A percentile compares a stretch with the other conserved stretches of the same genome.
phyloP scores from a whole-genome alignment of 768 basidiomycete genomes.

The Phanerodontia chrysosporium region DNA sequence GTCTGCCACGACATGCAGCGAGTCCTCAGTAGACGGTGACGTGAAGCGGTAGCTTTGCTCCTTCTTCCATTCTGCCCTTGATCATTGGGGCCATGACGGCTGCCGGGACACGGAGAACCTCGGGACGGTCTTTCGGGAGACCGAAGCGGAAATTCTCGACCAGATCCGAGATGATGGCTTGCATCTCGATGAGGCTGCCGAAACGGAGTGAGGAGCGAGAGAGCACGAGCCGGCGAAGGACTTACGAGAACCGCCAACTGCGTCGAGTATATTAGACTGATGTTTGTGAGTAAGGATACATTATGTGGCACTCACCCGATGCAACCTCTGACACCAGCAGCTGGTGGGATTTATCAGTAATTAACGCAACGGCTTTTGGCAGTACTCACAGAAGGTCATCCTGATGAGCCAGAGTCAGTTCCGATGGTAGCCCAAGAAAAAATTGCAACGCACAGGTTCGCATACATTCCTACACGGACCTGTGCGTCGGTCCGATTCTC shows the following conservation, averaged over 20 bases:
- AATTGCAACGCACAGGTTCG: slow-evolving; percentile 6
- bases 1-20: neutral
- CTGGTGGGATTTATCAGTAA: neutral
- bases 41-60: slow-evolving; percentile 30
- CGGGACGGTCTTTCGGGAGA: slow-evolving; percentile 27
- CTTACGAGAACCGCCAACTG: neutral
- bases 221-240: neutral
- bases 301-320: neutral
- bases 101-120: slow-evolving; percentile 28
- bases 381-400: slow-evolving; percentile 10
- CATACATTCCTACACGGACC: slow-evolving; percentile 5
- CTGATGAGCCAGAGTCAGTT: neutral
- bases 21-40: slow-evolving; percentile 9
- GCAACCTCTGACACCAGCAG: slow-evolving; percentile 6
- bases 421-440: neutral
- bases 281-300: too few relatives aligned
- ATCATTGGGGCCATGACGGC: slow-evolving; percentile 33
- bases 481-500: slow-evolving; percentile 1
- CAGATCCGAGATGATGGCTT: slow-evolving; percentile 30
- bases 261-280: too few relatives aligned
- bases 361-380: too few relatives aligned
- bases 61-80: slow-evolving; percentile 22
- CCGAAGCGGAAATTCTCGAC: slow-evolving; percentile 32
- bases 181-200: slow-evolving; percentile 27
- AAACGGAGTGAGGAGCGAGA: slow-evolving; percentile 1